Evolutionary conservation across 2,329 filamentous ascomycete species (phyloP), one percentile per base, ranked within the genome.

Genomic region (Xylaria sp.): DNA sequence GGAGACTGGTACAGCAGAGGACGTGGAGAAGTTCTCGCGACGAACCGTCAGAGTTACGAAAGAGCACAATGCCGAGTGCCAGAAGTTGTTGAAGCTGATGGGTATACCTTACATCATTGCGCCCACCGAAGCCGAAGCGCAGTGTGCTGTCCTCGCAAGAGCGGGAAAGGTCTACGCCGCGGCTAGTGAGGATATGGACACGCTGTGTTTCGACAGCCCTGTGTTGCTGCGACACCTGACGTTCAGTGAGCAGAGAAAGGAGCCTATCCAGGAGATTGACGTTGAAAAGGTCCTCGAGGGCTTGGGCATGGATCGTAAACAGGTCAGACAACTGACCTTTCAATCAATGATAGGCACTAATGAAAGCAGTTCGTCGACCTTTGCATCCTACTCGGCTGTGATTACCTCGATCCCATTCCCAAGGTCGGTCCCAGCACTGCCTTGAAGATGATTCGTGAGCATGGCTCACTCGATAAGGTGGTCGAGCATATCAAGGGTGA

Each of bases 141-240:
- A 99, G 72, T 99, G 94, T 71, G 94, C 94, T 2, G 89, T 88
- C 39, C 80, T 99, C 57, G 94, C 94, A 1, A 82, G 89, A 57
- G 92, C 90, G 4, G 93, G 92, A 37, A 97, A 97, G 76, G 94
- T 99, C 47, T 99, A 95, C 71, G 94, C 92, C 2, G 94, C 94
- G 18, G 94, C 94, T 2, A 96, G 90, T 61, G 94, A 99, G 75
- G 94, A 99, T 75, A 99, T 99, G 94, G 94, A 99, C 70, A 99
- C 94, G 0, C 78, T 99, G 50, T 97, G 93, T 68, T 99, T 99
- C 73, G 87, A 97, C 67, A 83, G 92, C 47, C 94, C 94, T 0
- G 92, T 99, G 54, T 77, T 99, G 43, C 77, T 99, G 60, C 84
- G 94, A 45, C 92, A 99, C 74, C 82, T 99, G 60, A 99, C 94